These are phyloP conservation scores for Brachypodium distachyon DNA, from an alignment of 202 grass and related monocot species.

Conservation along the genomic window DNA sequence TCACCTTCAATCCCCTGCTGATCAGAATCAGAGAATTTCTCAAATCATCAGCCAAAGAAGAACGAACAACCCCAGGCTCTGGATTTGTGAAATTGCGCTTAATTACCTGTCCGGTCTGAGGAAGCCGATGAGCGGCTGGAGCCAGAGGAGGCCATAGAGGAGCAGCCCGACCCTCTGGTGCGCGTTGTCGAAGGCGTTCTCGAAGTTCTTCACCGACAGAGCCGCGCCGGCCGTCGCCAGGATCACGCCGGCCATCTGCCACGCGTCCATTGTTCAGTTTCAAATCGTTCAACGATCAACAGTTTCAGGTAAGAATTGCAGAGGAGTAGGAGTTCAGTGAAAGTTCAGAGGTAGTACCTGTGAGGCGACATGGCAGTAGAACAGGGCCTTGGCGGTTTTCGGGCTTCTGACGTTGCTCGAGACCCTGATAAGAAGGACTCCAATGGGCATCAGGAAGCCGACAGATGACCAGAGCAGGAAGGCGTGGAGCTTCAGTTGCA, in stretches of 20 bases:
- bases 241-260: slow-evolving; percentile 56
- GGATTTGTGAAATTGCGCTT: no score
- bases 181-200: slow-evolving; percentile 94
- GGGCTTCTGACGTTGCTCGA: slow-evolving; percentile 38
- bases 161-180: slow-evolving; percentile 75
- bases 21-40: no score
- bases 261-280: no score
- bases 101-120: slow-evolving; percentile 81
- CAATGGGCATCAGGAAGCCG: slow-evolving; percentile 79
- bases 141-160: slow-evolving; percentile 80
- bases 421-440: slow-evolving; percentile 64
- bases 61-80: no score
- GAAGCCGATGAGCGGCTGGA: slow-evolving; percentile 80
- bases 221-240: slow-evolving; percentile 75
- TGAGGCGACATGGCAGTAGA: slow-evolving; percentile 70
- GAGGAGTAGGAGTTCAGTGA: neutral
- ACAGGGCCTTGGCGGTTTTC: slow-evolving; percentile 47
- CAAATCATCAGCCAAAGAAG: no score
- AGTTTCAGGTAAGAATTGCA: no score
- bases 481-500: slow-evolving; percentile 75
- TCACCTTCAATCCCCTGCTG: slow-evolving; percentile 51
- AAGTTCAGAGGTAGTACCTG: slow-evolving; percentile 49
- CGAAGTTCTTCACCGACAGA: slow-evolving; percentile 69
- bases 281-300: no score
- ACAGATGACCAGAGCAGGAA: slow-evolving; percentile 84